Evolutionary conservation across 1,284 basidiomycete species (phyloP).

Genomic region (Phlebopus sp.): DNA sequence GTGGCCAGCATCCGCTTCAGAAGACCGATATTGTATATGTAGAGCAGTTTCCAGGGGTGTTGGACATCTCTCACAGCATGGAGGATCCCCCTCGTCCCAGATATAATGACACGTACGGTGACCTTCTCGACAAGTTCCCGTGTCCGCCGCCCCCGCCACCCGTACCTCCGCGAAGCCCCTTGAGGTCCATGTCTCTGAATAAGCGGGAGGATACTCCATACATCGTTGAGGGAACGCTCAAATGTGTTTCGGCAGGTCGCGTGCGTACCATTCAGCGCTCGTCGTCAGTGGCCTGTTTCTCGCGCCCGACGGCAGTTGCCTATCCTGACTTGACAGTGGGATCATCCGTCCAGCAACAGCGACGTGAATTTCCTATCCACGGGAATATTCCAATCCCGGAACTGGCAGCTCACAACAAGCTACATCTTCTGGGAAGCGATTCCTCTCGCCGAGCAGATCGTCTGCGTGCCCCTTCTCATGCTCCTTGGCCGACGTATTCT

Average conservation of each 20-base stretch:
- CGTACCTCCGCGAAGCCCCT: constrained; percentile 2
- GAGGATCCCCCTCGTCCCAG: background rate
- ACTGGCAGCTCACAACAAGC: background rate
- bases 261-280: constrained; percentile 4
- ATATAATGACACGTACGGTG: background rate
- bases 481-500: background rate
- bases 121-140: constrained; percentile 8
- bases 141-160: constrained; percentile 2
- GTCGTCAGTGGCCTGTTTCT: constrained; percentile 6
- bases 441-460: constrained; percentile 2
- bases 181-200: constrained; percentile 4
- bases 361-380: background rate
- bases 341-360: background rate
- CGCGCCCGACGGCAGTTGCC: constrained; percentile 4
- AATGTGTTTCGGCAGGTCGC: background rate
- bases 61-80: background rate
- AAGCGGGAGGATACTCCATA: background rate
- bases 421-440: background rate
- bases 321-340: constrained; percentile 1
- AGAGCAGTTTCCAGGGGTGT: constrained; percentile 4
- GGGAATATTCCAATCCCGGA: background rate
- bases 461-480: constrained; percentile 1
- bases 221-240: background rate
- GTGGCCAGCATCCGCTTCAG: constrained; percentile 10
- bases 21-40: constrained; percentile 4